These are phyloP conservation scores for Pichia norvegensis DNA, from an alignment of 1,139 yeast species.

Conservation along the genomic window DNA sequence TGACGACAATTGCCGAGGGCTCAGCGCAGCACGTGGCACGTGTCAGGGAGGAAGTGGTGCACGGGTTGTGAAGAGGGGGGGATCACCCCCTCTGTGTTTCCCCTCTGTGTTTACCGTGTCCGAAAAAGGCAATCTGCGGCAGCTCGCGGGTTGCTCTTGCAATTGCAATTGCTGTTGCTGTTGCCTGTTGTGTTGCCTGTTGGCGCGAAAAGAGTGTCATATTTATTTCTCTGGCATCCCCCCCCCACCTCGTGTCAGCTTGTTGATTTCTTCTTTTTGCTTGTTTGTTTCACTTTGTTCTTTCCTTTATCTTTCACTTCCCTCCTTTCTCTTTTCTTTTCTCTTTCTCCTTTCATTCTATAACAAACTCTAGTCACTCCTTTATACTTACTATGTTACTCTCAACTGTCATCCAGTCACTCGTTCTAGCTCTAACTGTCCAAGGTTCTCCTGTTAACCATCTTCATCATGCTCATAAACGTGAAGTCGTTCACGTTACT, in stretches of 20 bases:
- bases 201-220: no score
- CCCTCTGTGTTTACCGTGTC: no score
- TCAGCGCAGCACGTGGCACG: not conserved
- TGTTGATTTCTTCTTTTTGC: not conserved
- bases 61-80: not conserved
- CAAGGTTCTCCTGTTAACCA: slow-evolving; percentile 32
- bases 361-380: slow-evolving; percentile 8
- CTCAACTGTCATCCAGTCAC: slow-evolving; percentile 20
- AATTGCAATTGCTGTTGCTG: no score
- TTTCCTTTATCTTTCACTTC: not conserved
- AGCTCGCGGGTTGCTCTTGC: no score
- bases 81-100: not conserved
- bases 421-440: slow-evolving; percentile 31
- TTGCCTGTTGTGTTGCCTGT: no score
- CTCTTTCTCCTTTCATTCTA: not conserved
- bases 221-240: no score
- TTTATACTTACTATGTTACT: slow-evolving; percentile 22
- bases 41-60: not conserved
- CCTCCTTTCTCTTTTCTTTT: not conserved
- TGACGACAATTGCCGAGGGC: not conserved
- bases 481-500: slow-evolving; percentile 38
- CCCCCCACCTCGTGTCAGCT: no score
- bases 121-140: no score
- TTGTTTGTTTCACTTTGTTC: not conserved
- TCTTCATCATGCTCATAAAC: slow-evolving; percentile 38